Evolutionary conservation across 345 rosid genomes (phyloP), one percentile per base, ranked within the genome.

Genomic region (Gossypium raimondii): DNA sequence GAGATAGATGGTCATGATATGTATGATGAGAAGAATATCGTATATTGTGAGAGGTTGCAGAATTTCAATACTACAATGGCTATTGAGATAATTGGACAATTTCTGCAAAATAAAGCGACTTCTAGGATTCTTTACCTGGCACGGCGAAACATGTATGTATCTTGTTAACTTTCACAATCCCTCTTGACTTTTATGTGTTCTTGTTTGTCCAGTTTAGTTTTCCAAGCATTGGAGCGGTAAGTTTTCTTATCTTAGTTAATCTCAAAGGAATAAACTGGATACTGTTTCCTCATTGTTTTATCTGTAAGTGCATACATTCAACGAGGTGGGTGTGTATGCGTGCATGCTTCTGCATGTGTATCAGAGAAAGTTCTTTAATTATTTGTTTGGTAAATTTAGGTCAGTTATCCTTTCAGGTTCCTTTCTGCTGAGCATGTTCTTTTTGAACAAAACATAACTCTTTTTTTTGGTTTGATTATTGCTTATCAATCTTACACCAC

Each of bases 91-190:
- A 84, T 95, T 70, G 92, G 87, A 11, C 87, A 84, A 52, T 85
- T 91, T 79, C 82, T 95, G 75, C 86, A 81, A 72, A 81, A 91
- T 80, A 90, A 85, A 81, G 86, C 85, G 57, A 87, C 88, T 76
- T 88, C 97, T 50, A 90, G 89, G 77, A 87, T 95, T 77, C 84
- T 95, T 57, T 85, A 79, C 86, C 75, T 95, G 81, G 97, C 92
- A 20, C 79, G 80, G 47, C 85, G 47, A 74, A 90, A 90, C 85
- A 78, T 94, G 99, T 95, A 85, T 69, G 97, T 79, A 24, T 29
- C 76, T 73, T 61, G 43, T 50, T 17, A 50, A 50, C 73, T 59
- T 65, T 47, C 56, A 73, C 48, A 0, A 3, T 16, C 8, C 44
- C 72, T 38, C 41, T 47, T 2, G 20, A 17, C 17, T 47, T 63